Base-by-base conservation (phyloP, 768 basidiomycete species). In the Lentinula boryana region DNA sequence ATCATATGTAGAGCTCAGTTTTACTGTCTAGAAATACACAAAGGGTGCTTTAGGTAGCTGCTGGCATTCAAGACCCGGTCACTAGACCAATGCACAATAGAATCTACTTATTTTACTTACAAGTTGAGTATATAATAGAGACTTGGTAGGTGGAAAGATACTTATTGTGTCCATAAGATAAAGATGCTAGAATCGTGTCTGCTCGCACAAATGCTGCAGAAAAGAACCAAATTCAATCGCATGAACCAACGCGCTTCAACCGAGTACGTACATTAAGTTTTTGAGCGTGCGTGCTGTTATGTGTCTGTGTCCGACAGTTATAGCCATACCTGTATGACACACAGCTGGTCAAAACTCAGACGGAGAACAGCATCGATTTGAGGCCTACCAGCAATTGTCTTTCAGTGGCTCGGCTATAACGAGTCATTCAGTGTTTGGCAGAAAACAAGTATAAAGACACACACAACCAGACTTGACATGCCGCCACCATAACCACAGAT, bases 401-500 rank as follows among this genome's bases (percentile, higher is more conserved):
- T n/a, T 13, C 3, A 58, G 32, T 1, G 43, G 32, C 13, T 23
- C 57, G 9, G 54, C 54, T 56, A 21, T 4, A 51, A 44, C 7
- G 5, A 32, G 27, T 4, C 7, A 10, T 7, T 33, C 2, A 33
- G 31, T 16, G 23, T 32, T 31, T 3, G n/a, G 3, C 9, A 60
- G 5, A 54, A 27, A 4, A 55, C n/a, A 40, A 23, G 8, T 1
- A 52, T 12, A 21, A 32, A 4, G 12, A 40, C 18, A 56, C 62
- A 23, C 15, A 58, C 61, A 31, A 31, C 35, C 58, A 13, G 62
- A 5, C 56, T 50, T 23, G 23, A 57, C 48, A 31, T 44, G 31
- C 2, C 58, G 48, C 0, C 35, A 33, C 65, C 65, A 66, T 27
- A 36, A 3, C 63, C 61, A 64, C 5, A 48, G 36, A 15, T 64